Evolutionary conservation across 2,329 filamentous ascomycete genomes (phyloP).

Genomic region (Zymoseptoria pseudotritici): DNA sequence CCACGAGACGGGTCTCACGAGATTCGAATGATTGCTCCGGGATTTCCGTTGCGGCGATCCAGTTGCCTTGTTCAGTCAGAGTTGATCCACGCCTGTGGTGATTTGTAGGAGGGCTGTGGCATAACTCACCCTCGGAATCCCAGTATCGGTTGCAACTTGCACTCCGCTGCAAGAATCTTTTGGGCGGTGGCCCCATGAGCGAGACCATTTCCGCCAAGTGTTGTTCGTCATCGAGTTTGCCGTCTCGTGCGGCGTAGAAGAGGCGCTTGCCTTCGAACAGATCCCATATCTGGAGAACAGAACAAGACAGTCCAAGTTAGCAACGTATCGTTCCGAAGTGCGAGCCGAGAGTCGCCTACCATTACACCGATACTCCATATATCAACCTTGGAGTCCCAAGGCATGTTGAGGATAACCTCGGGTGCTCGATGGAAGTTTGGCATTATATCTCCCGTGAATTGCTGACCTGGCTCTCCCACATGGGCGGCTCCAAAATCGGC

Average conservation of each 20-base stretch:
- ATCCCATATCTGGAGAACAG: conserved; percentile 19
- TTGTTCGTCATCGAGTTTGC: conserved; percentile 10
- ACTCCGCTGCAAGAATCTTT: conserved; percentile 30
- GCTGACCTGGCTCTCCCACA: conserved; percentile 3
- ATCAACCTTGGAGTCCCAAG: conserved; percentile 20
- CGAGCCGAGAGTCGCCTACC: conserved; percentile 9
- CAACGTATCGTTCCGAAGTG: neutral
- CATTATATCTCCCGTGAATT: conserved; percentile 20
- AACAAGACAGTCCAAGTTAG: neutral
- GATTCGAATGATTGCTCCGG: conserved; percentile 24
- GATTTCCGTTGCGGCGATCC: conserved; percentile 27
- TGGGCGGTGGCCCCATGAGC: conserved; percentile 32
- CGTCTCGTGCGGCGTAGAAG: conserved; percentile 14
- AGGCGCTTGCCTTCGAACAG: conserved; percentile 24
- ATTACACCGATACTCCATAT: conserved; percentile 25
- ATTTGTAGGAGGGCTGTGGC: neutral
- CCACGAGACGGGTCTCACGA: conserved; percentile 21
- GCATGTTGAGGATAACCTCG: conserved; percentile 20
- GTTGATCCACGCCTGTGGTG: no score
- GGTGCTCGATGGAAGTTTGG: conserved; percentile 22
- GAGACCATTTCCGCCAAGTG: conserved; percentile 30
- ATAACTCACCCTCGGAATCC: conserved; percentile 15
- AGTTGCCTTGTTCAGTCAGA: conserved; percentile 20
- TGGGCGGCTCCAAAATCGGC: conserved; percentile 20
- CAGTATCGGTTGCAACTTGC: conserved; percentile 23